Evolutionary conservation across 148 eudicot species (phyloP).

Genomic region (Arctostaphylos glauca): DNA sequence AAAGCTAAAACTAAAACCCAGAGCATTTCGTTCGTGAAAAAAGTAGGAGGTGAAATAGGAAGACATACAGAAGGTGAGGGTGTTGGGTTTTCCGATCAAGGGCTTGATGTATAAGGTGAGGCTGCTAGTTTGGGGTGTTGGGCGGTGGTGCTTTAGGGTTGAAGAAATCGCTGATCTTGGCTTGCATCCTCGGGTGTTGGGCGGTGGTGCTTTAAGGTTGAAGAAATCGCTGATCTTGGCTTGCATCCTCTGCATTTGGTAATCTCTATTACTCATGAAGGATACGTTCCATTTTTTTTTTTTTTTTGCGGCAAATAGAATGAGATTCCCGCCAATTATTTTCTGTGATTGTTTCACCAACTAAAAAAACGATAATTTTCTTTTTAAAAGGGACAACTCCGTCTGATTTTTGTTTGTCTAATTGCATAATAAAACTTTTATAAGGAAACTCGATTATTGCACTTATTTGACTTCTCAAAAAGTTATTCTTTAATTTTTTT

Average conservation of each 20-base stretch:
- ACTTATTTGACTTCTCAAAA: too few species aligned
- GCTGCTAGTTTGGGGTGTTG: too few species aligned
- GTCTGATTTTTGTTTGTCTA: too few species aligned
- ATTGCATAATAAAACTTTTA: too few species aligned
- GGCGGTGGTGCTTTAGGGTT: background rate
- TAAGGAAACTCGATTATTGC: too few species aligned
- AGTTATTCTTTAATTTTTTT: too few species aligned
- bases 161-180: conserved; percentile 21
- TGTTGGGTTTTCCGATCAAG: background rate
- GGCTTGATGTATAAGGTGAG: background rate
- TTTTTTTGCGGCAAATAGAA: background rate
- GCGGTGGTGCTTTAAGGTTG: background rate
- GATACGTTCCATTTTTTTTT: background rate
- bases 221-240: conserved; percentile 20
- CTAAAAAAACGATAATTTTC: too few species aligned
- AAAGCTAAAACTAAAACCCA: background rate
- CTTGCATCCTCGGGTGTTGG: conserved; percentile 1
- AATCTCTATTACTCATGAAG: background rate
- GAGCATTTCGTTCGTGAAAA: background rate
- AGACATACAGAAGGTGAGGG: background rate
- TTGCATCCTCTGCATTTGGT: background rate
- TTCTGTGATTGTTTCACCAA: too few species aligned
- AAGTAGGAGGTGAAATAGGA: background rate
- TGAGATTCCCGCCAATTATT: background rate
- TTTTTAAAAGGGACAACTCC: too few species aligned